A percentile compares a stretch with the other conserved stretches of the same genome.
Conservation (phyloP, 495 filamentous ascomycete genomes). For the Hypoxylon fuscum region DNA sequence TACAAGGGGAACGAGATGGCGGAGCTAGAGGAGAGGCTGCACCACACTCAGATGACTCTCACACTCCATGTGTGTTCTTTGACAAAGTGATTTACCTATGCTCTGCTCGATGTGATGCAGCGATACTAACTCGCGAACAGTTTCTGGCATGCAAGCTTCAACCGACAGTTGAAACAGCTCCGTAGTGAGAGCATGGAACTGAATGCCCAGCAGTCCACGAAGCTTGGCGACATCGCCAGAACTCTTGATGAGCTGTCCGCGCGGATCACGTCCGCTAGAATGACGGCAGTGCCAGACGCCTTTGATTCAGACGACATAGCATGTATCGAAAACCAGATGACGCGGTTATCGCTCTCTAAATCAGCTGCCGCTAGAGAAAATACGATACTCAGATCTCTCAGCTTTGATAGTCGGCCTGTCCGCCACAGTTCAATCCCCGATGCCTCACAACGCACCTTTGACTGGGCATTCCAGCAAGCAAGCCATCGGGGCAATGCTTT, state of each 20-base stretch:
- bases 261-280: too few species aligned
- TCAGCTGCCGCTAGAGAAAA: background rate
- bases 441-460: constrained; percentile 8
- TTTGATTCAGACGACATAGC: background rate
- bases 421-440: constrained; percentile 2
- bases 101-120: background rate
- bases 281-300: too few species aligned
- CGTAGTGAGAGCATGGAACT: too few species aligned
- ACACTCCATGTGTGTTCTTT: constrained; percentile 23
- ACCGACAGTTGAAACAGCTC: too few species aligned
- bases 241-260: too few species aligned
- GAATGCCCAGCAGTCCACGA: too few species aligned
- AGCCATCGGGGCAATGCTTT: background rate
- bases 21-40: constrained; percentile 9
- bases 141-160: too few species aligned
- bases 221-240: too few species aligned
- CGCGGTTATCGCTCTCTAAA: background rate
- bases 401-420: constrained; percentile 1
- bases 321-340: background rate
- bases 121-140: background rate
- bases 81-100: background rate
- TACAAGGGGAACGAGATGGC: constrained; percentile 25
- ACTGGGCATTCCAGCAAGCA: constrained; percentile 9
- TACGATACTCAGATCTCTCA: constrained; percentile 3
- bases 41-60: constrained; percentile 1